Base-by-base conservation (phyloP, 805 yeast genomes). In the Yarrowia porcina region DNA sequence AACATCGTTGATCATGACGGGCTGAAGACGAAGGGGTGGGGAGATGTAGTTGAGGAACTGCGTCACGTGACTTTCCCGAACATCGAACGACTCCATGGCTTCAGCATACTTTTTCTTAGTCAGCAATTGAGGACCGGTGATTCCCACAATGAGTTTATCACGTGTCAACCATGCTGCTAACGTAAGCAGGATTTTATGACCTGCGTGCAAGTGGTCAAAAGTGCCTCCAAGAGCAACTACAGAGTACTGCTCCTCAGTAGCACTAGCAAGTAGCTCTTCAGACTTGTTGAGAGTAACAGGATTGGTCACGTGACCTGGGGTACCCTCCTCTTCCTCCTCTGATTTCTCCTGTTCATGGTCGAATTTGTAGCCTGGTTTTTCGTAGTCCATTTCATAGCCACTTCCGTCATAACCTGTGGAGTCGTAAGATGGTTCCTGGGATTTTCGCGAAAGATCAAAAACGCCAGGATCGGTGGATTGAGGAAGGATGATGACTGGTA, bases 171-270 rank as follows among this genome's bases (percentile, higher is more conserved):
- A 90, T 0, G 85, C 83, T 0, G 96, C 80, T 64, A 89, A 78
- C 0, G 94, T 85, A 10, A 94, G 77, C 27, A 94, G 77, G 28
- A 94, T 87, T 72, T 89, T 90, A 74, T 94, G 99, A 0, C 98
- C 99, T 70, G 88, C 96, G 69, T 94, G 99, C 36, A 94, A 71
- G 74, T 94, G 98, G 71, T 94, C 99, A 76, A 94, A 94, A 0
- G 99, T 94, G 0, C 99, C 99, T 0, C 99, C 99, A 1, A 93
- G 85, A 0, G 97, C 74, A 3, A 68, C 71, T 5, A 65, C 66
- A 32, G 65, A 41, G 33, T 60, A 54, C 66, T 25, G 64, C 38
- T 36, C 70, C 69, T 28, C 47, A 27, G 28, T 61, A 66, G 41
- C 66, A 65, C 23, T 64, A 9, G 60, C 63, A 17, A 57, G 42